phyloP scores from a whole-genome alignment of 768 basidiomycete genomes.

The Leucogyrophana mollusca region DNA sequence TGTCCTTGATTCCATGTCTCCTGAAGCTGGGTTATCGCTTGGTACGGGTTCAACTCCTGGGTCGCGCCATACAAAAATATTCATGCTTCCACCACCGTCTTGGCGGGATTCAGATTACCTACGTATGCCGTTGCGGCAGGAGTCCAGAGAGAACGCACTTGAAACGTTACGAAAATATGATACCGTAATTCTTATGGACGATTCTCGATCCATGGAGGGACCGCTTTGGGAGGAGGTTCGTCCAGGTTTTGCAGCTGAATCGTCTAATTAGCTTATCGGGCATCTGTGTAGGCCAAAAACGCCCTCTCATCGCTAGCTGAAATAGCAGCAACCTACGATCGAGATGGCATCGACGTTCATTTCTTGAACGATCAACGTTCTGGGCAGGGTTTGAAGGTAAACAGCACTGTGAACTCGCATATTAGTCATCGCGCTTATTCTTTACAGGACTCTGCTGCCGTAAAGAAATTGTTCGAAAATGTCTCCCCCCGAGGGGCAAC shows the following conservation, averaged over 20 bases:
- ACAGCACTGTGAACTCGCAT: neutral
- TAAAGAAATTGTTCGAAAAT: slow-evolving; percentile 38
- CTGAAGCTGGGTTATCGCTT: neutral
- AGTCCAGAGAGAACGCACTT: neutral
- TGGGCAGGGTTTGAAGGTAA: slow-evolving; percentile 36
- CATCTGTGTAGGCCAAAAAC: slow-evolving; percentile 43
- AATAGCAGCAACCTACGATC: slow-evolving; percentile 43
- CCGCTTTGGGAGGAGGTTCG: slow-evolving; percentile 43
- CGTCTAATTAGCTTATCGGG: too few species aligned
- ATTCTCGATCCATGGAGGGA: slow-evolving; percentile 49
- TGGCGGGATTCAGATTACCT: slow-evolving; percentile 19
- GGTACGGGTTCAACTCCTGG: slow-evolving; percentile 20
- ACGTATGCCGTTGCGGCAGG: neutral
- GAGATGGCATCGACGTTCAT: slow-evolving; percentile 52
- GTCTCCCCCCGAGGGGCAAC: slow-evolving; percentile 40
- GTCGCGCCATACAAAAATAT: slow-evolving; percentile 20
- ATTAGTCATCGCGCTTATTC: neutral
- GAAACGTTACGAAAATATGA: slow-evolving; percentile 40
- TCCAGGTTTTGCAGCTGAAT: neutral
- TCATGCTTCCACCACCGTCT: slow-evolving; percentile 20
- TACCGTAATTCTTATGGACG: slow-evolving; percentile 51
- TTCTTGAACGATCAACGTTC: slow-evolving; percentile 43
- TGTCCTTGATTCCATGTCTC: slow-evolving; percentile 7
- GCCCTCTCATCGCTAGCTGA: slow-evolving; percentile 45
- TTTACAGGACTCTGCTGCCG: slow-evolving; percentile 29